A percentile compares a stretch with the other conserved stretches of the same genome.
These are phyloP conservation scores for Cicer chorassanicum DNA, from an alignment of 306 rosid genomes.

Conservation along the genomic window DNA sequence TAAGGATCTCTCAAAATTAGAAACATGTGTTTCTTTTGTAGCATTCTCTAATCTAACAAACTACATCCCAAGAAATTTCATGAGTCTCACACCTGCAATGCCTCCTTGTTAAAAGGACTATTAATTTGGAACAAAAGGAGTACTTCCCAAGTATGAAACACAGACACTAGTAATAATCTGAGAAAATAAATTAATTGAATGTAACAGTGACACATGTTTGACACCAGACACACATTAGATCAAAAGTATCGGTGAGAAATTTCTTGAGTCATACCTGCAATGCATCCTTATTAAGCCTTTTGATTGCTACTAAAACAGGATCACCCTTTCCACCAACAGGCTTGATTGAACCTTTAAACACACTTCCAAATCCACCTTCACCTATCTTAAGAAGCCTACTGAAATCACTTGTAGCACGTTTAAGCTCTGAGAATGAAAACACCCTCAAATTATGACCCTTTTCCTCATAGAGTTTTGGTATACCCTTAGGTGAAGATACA, in stretches of 20 bases:
- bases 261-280: constrained; percentile 63
- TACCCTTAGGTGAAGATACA: constrained; percentile 67
- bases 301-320: constrained; percentile 68
- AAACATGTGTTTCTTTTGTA: background rate
- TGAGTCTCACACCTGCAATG: constrained; percentile 65
- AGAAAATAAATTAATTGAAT: too few relatives aligned
- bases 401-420: constrained; percentile 67
- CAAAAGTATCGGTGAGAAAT: background rate
- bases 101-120: constrained; percentile 57
- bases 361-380: constrained; percentile 95
- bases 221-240: too few relatives aligned
- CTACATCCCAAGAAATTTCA: constrained; percentile 10
- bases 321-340: constrained; percentile 63
- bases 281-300: constrained; percentile 72
- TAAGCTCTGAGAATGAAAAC: constrained; percentile 67
- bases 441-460: constrained; percentile 75
- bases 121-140: too few relatives aligned
- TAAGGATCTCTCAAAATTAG: too few relatives aligned
- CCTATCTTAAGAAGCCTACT: constrained; percentile 73
- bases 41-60: constrained; percentile 17
- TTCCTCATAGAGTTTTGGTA: constrained; percentile 79
- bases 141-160: too few relatives aligned
- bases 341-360: constrained; percentile 74
- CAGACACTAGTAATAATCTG: too few relatives aligned
- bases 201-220: too few relatives aligned